Evolutionary conservation across 305 asterid species (phyloP).

Genomic region (Coffea humblotiana): DNA sequence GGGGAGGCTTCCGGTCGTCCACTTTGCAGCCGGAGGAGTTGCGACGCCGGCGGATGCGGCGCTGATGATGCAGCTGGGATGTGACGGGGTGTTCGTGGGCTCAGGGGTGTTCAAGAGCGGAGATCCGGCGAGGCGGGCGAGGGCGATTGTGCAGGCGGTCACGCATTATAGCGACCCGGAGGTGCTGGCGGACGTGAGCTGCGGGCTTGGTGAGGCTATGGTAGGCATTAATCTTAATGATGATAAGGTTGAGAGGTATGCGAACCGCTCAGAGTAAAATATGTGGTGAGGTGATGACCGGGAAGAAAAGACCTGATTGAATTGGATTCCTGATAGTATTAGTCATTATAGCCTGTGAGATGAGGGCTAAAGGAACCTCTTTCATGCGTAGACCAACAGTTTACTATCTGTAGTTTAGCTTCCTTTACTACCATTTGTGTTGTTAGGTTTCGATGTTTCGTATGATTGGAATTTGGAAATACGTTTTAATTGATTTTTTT

Average conservation of each 20-base stretch:
- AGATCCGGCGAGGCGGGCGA: conserved; percentile 79
- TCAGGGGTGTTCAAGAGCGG: conserved; percentile 96
- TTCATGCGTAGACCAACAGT: conserved; percentile 6
- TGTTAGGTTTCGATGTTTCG: conserved; percentile 19
- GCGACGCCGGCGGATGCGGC: conserved; percentile 99
- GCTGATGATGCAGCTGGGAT: conserved; percentile 95
- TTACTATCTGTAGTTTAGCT: neutral
- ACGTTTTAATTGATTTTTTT: neutral
- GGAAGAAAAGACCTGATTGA: neutral
- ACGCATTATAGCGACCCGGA: conserved; percentile 91
- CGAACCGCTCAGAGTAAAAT: conserved; percentile 73
- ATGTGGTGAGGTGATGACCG: neutral
- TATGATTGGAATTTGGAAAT: neutral
- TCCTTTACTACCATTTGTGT: conserved; percentile 2
- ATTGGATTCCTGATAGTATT: conserved; percentile 16
- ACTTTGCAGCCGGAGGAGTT: conserved; percentile 98
- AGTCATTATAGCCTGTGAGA: neutral
- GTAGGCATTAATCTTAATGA: conserved; percentile 91
- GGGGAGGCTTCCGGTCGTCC: conserved; percentile 92
- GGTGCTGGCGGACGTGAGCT: conserved; percentile 84
- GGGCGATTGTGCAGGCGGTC: conserved; percentile 98
- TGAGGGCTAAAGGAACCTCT: conserved; percentile 2
- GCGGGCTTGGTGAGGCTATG: conserved; percentile 95
- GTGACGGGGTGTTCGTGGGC: conserved; percentile 97
- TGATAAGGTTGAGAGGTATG: conserved; percentile 89